Percentiles rank a stretch among this genome's conserved stretches.
Evolutionary conservation across 139 green algal species (phyloP).

Genomic region (Auxenochlorella pyrenoidosa): DNA sequence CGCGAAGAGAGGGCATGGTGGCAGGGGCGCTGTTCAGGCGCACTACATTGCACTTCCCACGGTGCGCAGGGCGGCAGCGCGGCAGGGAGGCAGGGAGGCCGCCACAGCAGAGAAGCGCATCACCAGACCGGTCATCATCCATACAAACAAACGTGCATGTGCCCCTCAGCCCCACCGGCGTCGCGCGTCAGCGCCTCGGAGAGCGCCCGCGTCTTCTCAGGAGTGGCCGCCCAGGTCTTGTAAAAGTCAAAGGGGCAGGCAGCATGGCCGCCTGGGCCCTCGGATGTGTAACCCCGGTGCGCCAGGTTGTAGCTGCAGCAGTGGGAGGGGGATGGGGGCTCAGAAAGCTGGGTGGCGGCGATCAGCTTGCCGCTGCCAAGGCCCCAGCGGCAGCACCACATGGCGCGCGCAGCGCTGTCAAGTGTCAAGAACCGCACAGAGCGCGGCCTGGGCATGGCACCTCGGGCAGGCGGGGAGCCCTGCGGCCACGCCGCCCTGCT

Average conservation of each 20-base stretch:
- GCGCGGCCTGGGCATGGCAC: too few species aligned
- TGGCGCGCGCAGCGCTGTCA: too few species aligned
- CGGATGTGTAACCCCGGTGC: conserved; percentile 71
- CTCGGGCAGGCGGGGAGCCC: too few species aligned
- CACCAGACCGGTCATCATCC: too few species aligned
- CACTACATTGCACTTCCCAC: not conserved
- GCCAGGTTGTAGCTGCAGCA: conserved; percentile 67
- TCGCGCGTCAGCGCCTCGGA: conserved; percentile 53
- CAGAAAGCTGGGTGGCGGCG: not conserved
- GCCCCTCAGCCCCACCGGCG: conserved; percentile 25
- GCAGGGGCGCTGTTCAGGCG: too few species aligned
- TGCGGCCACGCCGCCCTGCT: too few species aligned
- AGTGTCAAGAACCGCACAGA: too few species aligned
- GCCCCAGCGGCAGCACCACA: not conserved
- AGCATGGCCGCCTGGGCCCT: conserved; percentile 54
- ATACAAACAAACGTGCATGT: not conserved
- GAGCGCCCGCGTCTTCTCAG: conserved; percentile 36
- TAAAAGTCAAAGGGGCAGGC: conserved; percentile 79
- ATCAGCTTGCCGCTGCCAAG: not conserved
- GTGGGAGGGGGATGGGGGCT: not conserved
- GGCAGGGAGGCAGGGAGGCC: too few species aligned
- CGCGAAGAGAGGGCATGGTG: not conserved
- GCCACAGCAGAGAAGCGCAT: too few species aligned
- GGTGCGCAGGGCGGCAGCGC: too few species aligned
- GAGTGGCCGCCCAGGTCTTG: conserved; percentile 63